Evolutionary conservation across 208 protist species (phyloP), one percentile per base, ranked within the genome.

Genomic region (Vickermania spadyakhi): DNA sequence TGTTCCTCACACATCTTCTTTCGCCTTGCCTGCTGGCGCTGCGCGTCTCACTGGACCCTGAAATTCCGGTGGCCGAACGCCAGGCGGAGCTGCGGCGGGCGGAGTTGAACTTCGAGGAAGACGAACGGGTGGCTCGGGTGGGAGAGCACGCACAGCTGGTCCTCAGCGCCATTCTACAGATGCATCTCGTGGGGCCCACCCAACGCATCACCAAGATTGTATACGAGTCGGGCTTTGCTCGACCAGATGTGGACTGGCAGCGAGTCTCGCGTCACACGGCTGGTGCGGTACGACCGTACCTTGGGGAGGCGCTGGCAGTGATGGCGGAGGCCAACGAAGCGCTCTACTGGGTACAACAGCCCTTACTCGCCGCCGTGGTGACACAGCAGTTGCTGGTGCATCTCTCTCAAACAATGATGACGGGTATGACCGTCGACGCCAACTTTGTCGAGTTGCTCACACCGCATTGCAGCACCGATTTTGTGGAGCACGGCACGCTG

Each of bases 171-270:
- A 88, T 94, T 72, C 66, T 91, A 52, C 67, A 75, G 60, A 88
- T 87, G 69, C 85, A 84, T 60, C 64, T 86, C 26, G 63, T 72
- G 11, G 66, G 81, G 5, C 73, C 84, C 5, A 70, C 91, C 78
- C 82, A 88, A 52, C 83, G 57, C 49, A 86, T 94, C 58, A 81
- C 82, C 22, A 72, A 70, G 36, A 72, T 83, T 41, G 74, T 94
- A 52, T 77, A 72, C 0, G 55, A 58, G 7, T 58, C 56, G 18
- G 87, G 87, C 52, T 89, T 94, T 58, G 71, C 84, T 49, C 53
- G 68, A 28, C 80, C 84, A 0, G 72, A 84, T 64, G 79, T 91
- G 31, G 87, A 94, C 62, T 94, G 87, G 84, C 87, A 94, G 61
- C 81, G 87, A 1, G 68, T 84, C 14, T 83, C 84, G 5, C 60